Conservation (phyloP, 495 filamentous ascomycete genomes). For the Talaromyces nanjingensis region DNA sequence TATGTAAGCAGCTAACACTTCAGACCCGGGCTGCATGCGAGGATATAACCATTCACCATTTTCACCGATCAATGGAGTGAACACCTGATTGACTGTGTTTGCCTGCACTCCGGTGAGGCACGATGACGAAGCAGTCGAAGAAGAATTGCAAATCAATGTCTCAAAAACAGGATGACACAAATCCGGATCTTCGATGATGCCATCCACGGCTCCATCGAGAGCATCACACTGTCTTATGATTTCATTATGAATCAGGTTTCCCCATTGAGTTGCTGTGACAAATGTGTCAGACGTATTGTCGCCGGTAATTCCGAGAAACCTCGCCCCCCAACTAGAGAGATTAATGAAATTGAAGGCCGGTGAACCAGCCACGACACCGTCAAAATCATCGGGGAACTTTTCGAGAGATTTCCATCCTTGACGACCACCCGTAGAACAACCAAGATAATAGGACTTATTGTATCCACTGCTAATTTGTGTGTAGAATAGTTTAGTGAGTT, state of each 20-base stretch:
- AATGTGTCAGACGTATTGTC: constrained; percentile 29
- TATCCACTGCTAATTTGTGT: neutral
- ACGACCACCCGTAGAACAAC: constrained; percentile 40
- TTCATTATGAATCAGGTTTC: constrained; percentile 41
- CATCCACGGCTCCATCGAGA: constrained; percentile 56
- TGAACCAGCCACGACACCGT: constrained; percentile 51
- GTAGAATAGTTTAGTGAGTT: constrained; percentile 11
- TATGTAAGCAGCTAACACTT: constrained; percentile 21
- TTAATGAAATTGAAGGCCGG: constrained; percentile 32
- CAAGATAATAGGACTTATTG: constrained; percentile 32
- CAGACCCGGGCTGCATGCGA: constrained; percentile 40
- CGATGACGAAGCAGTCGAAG: constrained; percentile 20
- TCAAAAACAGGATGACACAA: constrained; percentile 50
- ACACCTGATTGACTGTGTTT: constrained; percentile 44
- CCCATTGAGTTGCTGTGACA: constrained; percentile 37
- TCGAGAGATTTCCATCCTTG: constrained; percentile 32
- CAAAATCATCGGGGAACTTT: constrained; percentile 38
- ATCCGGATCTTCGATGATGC: constrained; percentile 55
- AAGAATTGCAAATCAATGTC: constrained; percentile 41
- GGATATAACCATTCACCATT: constrained; percentile 52
- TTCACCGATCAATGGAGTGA: constrained; percentile 43
- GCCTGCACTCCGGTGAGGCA: constrained; percentile 55
- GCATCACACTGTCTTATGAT: constrained; percentile 59
- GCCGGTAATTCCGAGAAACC: constrained; percentile 22
- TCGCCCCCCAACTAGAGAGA: constrained; percentile 33